Percentiles rank a stretch among this genome's conserved stretches.
phyloP scores from a whole-genome alignment of 306 rosid species.

The Ormosia semicastrata region DNA sequence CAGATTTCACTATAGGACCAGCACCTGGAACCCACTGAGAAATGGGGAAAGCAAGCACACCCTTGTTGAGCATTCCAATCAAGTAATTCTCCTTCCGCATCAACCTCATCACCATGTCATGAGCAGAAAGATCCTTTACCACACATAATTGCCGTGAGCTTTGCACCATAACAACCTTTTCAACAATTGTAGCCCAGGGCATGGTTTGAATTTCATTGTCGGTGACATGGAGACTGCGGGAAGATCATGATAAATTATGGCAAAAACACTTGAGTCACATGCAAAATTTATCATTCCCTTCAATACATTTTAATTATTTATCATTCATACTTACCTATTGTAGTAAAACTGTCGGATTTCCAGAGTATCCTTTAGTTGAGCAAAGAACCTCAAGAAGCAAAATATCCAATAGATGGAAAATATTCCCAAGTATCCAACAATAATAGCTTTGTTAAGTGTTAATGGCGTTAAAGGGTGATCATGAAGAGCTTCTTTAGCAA shows the following conservation, averaged over 20 bases:
- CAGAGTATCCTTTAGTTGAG: slow-evolving; percentile 70
- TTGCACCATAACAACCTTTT: slow-evolving; percentile 79
- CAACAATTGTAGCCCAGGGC: slow-evolving; percentile 91
- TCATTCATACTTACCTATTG: slow-evolving; percentile 50
- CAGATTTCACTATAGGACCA: slow-evolving; percentile 67
- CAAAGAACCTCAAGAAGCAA: slow-evolving; percentile 89
- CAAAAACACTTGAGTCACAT: neutral
- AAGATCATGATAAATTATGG: slow-evolving; percentile 18
- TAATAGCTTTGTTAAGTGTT: slow-evolving; percentile 67
- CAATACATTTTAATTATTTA: neutral
- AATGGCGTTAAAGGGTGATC: slow-evolving; percentile 81
- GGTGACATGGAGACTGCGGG: slow-evolving; percentile 77
- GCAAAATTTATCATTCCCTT: neutral
- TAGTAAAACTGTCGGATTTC: slow-evolving; percentile 79
- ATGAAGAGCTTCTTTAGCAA: slow-evolving; percentile 80
- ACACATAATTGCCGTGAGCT: slow-evolving; percentile 73
- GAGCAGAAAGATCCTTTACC: slow-evolving; percentile 87
- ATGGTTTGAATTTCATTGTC: slow-evolving; percentile 90
- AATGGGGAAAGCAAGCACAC: slow-evolving; percentile 90
- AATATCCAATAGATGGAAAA: slow-evolving; percentile 85
- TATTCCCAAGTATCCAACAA: slow-evolving; percentile 87
- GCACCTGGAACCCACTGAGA: slow-evolving; percentile 88
- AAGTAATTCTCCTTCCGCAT: slow-evolving; percentile 98
- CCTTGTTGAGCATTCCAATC: slow-evolving; percentile 94
- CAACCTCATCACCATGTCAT: slow-evolving; percentile 86